Base-by-base conservation (phyloP, 1,139 yeast genomes). In the Geotrichum klebahnii region DNA sequence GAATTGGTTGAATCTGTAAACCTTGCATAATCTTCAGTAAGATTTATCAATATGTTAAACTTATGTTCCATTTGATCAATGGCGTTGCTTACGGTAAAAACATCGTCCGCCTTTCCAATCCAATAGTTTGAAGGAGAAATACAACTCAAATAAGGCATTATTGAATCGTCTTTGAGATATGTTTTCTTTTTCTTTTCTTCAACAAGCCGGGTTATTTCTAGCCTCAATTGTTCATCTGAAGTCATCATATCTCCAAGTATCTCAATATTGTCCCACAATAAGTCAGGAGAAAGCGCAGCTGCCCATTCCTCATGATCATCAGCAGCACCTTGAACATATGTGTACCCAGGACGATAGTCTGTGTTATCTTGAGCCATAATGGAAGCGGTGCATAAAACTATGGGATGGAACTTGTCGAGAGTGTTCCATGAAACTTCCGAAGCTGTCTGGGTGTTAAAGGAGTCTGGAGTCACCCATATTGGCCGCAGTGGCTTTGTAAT, bases 301-400 rank as follows among this genome's bases (percentile, higher is more conserved):
- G 89, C 81, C 97, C 96, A 89, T 23, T 83, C 70, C 60, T 89
- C 96, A 63, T 89, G 96, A 61, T 89, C 96, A 65, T 89, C 97
- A 0, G 94, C 96, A 0, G 96, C 89, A 1, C 96, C 96, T 66
- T 87, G 96, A 1, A 88, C 83, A 62, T 89, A 89, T 0, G 74
- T 68, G 55, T 69, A 80, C 1, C 77, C 81, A 40, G 66, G 59
- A 40, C 73, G 59, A 43, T 68, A 66, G 48, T 72, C 74, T 3
- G 70, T 66, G 12, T 84, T 84, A 61, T 79, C 83, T 50, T 76
- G 81, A 9, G 74, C 77, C 61, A 70, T 73, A 53, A 73, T 69
- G 33, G 95, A 84, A 0, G 87, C 84, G 0, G 90, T 83, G 39
- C 87, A 72, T 53, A 81, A 70, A 4, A 80, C 64, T 9, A 81